Base-by-base conservation (phyloP, 208 protist genomes). In the Novymonas esmeraldas region DNA sequence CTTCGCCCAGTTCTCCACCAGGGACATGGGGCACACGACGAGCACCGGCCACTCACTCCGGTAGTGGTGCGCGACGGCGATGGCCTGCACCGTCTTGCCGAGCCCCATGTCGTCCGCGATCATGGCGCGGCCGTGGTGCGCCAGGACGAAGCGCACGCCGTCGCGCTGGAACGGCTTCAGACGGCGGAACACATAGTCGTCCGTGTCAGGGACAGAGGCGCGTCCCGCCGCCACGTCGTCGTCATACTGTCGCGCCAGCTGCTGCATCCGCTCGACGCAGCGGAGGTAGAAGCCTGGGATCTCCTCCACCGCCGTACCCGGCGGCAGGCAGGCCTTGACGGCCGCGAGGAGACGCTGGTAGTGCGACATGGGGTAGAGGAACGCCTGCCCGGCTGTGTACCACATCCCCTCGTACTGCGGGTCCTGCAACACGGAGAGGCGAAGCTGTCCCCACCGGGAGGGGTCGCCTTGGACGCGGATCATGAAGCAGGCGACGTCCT, bases 31-130 rank as follows among this genome's bases (percentile, higher is more conserved):
- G 70, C 90, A 96, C 31, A 98, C 67, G 34, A 98, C 84, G 24
- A 98, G 80, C 29, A 98, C 70, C n/a, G 98, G 98, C 97, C 98
- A 99, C 63, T 99, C 93, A 16, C 84, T 42, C 0, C 81, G 68
- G 78, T 98, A 99, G 70, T 95, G 93, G 48, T 90, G 84, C 0
- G 93, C 80, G 14, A 98, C 71, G 1, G 95, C 93, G 38, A 99
- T 97, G 9, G 96, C 92, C 82, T 98, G 96, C 31, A 99, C 76
- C 11, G 98, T 99, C 72, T 99, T 99, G 31, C 98, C 98, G 20
- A 99, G 75, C 6, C 98, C 98, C 96, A 98, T 98, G 63, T 99
- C 97, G 64, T 99, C 98, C 41, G 90, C 95, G 51, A 98, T 95
- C 77, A 97, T 89, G n/a, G 83, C 92, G 42, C 87, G 90, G 6